These are phyloP conservation scores for Candida succiphila DNA, from an alignment of 805 yeast genomes.

Conservation along the genomic window DNA sequence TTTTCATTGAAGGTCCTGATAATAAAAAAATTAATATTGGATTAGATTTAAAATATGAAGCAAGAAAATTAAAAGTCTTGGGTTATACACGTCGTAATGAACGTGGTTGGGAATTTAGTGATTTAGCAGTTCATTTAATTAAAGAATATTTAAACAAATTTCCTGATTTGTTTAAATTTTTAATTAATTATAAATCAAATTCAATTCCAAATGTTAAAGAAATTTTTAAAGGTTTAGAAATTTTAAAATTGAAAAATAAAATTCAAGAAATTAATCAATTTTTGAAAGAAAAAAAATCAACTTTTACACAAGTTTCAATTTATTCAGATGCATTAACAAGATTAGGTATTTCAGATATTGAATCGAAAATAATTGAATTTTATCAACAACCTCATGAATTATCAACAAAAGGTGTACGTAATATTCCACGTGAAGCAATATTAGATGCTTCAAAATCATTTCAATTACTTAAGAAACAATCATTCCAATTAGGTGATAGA, in stretches of 20 bases:
- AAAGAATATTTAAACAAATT: conserved; percentile 51
- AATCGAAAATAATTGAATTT: conserved; percentile 41
- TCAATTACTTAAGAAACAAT: conserved; percentile 63
- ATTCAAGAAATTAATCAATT: conserved; percentile 24
- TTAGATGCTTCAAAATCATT: conserved; percentile 66
- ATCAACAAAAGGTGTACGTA: conserved; percentile 50
- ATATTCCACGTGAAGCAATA: conserved; percentile 79
- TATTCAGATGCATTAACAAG: conserved; percentile 73
- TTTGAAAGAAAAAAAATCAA: conserved; percentile 37
- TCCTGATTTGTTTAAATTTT: conserved; percentile 43
- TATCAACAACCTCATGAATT: conserved; percentile 33
- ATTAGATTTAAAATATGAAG: conserved; percentile 74
- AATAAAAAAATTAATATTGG: conserved; percentile 63
- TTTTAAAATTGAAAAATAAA: conserved; percentile 32
- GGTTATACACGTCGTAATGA: conserved; percentile 69
- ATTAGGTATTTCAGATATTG: conserved; percentile 57
- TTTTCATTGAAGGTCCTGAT: conserved; percentile 43
- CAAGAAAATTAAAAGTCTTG: conserved; percentile 68
- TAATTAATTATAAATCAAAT: conserved; percentile 14
- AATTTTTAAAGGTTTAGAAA: conserved; percentile 27
- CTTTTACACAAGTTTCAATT: conserved; percentile 54
- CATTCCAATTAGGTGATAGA: conserved; percentile 81
- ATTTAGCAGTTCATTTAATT: conserved; percentile 58
- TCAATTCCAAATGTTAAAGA: conserved; percentile 28
- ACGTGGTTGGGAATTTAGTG: conserved; percentile 77